phyloP scores from a whole-genome alignment of 2,329 filamentous ascomycete genomes.

The Cryphonectria parasitica region DNA sequence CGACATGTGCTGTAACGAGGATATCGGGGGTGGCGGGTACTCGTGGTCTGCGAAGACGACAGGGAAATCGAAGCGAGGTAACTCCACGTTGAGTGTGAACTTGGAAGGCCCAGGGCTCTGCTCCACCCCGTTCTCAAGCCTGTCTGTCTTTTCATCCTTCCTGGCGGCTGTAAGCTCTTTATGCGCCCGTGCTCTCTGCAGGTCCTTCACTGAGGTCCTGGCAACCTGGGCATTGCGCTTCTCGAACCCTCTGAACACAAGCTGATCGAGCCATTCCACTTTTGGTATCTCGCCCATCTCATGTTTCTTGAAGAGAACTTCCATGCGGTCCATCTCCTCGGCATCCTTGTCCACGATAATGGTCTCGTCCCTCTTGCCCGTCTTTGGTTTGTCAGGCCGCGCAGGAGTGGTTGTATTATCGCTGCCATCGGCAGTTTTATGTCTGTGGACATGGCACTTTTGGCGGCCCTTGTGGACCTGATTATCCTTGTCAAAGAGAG shows the following conservation, averaged over 20 bases:
- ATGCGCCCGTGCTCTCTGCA: constrained; percentile 51
- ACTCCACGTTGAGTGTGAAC: constrained; percentile 86
- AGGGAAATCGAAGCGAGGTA: constrained; percentile 93
- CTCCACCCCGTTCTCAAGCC: constrained; percentile 47
- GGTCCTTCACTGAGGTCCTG: constrained; percentile 63
- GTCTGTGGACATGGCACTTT: constrained; percentile 84
- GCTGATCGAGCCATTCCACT: constrained; percentile 92
- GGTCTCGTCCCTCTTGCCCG: constrained; percentile 49
- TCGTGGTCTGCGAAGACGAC: constrained; percentile 94
- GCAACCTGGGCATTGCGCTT: constrained; percentile 71
- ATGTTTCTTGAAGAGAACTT: constrained; percentile 92
- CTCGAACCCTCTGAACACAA: constrained; percentile 90
- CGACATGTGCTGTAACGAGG: constrained; percentile 68
- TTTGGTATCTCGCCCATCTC: constrained; percentile 96
- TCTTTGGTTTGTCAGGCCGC: constrained; percentile 58
- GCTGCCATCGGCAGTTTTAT: constrained; percentile 83
- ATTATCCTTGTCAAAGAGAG: constrained; percentile 90
- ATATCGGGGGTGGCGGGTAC: constrained; percentile 83
- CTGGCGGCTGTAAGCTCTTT: constrained; percentile 38
- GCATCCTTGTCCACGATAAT: constrained; percentile 67
- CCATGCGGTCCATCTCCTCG: constrained; percentile 87
- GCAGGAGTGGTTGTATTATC: constrained; percentile 80
- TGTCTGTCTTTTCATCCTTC: constrained; percentile 43
- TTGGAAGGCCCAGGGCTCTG: constrained; percentile 52
- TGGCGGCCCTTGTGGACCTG: constrained; percentile 90